These are phyloP conservation scores for Alternaria viburni DNA, from an alignment of 2,329 filamentous ascomycete genomes.

Conservation along the genomic window DNA sequence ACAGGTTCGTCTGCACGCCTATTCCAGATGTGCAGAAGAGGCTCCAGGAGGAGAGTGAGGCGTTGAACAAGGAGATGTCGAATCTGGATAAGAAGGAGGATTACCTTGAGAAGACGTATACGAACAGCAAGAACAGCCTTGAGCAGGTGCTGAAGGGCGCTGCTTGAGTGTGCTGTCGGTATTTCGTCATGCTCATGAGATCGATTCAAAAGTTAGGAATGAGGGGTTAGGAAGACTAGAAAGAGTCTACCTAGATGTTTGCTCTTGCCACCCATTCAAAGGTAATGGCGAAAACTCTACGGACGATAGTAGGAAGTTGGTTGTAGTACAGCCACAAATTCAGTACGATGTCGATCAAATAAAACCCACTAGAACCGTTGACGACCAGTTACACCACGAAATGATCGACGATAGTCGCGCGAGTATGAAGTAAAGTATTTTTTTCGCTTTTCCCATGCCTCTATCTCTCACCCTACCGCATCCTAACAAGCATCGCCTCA, in stretches of 20 bases:
- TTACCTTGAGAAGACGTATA: slow-evolving; percentile 92
- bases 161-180: slow-evolving; percentile 11
- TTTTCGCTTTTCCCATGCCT: not conserved
- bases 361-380: not conserved
- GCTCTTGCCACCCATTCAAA: not conserved
- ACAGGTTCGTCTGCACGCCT: slow-evolving; percentile 85
- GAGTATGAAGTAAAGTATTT: not conserved
- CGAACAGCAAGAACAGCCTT: slow-evolving; percentile 91
- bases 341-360: not conserved
- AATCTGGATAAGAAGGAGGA: slow-evolving; percentile 86
- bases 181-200: not conserved
- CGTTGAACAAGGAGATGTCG: slow-evolving; percentile 77
- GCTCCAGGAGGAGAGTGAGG: slow-evolving; percentile 74
- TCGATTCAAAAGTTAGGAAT: too few species aligned
- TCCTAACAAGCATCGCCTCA: slow-evolving; percentile 81
- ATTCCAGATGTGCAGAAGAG: slow-evolving; percentile 76
- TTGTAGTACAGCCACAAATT: not conserved
- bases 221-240: not conserved
- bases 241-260: not conserved
- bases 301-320: not conserved
- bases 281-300: not conserved
- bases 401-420: not conserved
- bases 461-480: slow-evolving; percentile 14
- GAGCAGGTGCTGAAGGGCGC: slow-evolving; percentile 77
- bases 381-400: not conserved